Conservation (phyloP, 139 green algal species). For the Parachlorella kessleri region DNA sequence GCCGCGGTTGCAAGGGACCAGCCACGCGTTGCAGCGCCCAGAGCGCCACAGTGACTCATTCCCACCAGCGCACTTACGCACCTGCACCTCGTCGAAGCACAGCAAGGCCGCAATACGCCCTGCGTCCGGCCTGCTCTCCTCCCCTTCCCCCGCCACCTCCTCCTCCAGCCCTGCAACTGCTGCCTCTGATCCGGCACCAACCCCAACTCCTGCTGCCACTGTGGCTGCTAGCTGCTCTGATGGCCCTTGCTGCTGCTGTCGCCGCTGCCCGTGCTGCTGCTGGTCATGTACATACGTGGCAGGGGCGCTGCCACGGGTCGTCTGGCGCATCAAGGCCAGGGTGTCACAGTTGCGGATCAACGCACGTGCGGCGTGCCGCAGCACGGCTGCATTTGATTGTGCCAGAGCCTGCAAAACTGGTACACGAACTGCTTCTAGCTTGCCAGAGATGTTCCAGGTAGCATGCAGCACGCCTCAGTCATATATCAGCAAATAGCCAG, state of each 20-base stretch:
- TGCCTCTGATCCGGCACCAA: background rate
- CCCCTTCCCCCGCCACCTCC: background rate
- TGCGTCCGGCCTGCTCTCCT: constrained; percentile 29
- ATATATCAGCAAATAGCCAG: too few relatives aligned
- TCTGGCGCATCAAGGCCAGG: constrained; percentile 9
- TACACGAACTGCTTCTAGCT: too few relatives aligned
- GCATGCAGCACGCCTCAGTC: too few relatives aligned
- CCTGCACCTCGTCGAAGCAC: constrained; percentile 85
- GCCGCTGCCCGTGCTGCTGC: background rate
- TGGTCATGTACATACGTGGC: background rate
- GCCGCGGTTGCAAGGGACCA: too few relatives aligned
- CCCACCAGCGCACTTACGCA: too few relatives aligned
- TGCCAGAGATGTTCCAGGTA: too few relatives aligned
- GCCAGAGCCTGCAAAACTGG: constrained; percentile 39
- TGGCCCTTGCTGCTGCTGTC: background rate
- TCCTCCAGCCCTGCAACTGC: constrained; percentile 14
- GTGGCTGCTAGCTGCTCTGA: background rate
- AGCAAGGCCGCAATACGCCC: constrained; percentile 53
- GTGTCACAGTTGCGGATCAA: constrained; percentile 52
- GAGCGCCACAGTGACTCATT: too few relatives aligned
- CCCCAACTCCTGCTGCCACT: background rate
- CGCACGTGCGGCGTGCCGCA: constrained; percentile 45
- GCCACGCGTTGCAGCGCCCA: too few relatives aligned
- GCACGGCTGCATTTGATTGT: constrained; percentile 54
- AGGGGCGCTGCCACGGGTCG: background rate